Conservation (phyloP, 2,329 filamentous ascomycete species). For the Phaeosphaeriaceae sp. region DNA sequence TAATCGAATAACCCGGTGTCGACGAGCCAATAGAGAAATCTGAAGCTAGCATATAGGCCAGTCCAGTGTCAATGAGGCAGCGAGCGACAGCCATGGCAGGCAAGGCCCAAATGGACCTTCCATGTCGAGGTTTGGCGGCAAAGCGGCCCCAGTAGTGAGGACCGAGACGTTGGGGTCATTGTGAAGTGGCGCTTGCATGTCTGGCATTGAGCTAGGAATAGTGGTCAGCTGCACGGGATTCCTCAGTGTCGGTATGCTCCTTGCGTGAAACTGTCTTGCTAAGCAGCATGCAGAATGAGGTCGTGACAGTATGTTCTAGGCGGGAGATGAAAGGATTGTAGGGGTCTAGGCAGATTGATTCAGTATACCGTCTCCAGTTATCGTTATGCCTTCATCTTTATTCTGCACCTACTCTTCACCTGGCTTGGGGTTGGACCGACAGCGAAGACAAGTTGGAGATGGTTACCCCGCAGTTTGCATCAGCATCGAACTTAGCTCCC, state of each 20-base stretch:
- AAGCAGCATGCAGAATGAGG: slow-evolving; percentile 2
- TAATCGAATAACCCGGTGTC: slow-evolving; percentile 5
- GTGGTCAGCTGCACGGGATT: slow-evolving; percentile 8
- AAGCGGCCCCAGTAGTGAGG: slow-evolving; percentile 10
- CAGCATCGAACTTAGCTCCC: slow-evolving; percentile 26
- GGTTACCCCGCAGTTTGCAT: slow-evolving; percentile 30
- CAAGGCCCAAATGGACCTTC: slow-evolving; percentile 25
- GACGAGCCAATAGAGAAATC: slow-evolving; percentile 8
- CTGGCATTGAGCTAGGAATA: slow-evolving; percentile 12
- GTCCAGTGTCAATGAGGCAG: slow-evolving; percentile 15
- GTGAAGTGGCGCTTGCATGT: slow-evolving; percentile 14
- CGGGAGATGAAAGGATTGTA: background rate
- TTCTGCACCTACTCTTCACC: background rate
- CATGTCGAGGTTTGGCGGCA: slow-evolving; percentile 17
- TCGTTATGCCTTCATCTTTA: background rate
- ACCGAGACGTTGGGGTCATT: slow-evolving; percentile 9
- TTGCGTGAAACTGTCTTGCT: slow-evolving; percentile 8
- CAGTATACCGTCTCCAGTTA: background rate
- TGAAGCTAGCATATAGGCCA: slow-evolving; percentile 4
- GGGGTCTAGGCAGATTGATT: background rate
- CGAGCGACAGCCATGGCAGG: slow-evolving; percentile 15
- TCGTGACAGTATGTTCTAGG: background rate
- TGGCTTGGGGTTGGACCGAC: background rate
- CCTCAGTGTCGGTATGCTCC: background rate
- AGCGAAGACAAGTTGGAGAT: background rate